These are phyloP conservation scores for Phoenix roebelenii DNA, from an alignment of 176 grass and related monocot genomes.

Conservation along the genomic window DNA sequence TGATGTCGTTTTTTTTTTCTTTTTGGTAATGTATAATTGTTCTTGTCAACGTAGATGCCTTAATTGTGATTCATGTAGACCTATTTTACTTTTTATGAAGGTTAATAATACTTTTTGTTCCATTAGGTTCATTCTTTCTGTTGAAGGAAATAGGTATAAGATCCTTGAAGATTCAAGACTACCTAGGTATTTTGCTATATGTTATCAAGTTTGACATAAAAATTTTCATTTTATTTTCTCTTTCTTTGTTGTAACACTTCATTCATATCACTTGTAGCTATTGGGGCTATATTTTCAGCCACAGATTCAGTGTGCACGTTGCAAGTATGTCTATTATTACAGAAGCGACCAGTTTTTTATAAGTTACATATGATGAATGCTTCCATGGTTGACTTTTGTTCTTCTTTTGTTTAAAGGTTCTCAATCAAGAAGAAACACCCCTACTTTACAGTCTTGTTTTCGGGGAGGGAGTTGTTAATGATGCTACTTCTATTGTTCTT, in stretches of 20 bases:
- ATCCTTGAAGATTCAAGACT: constrained; percentile 9
- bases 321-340: neutral
- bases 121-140: constrained; percentile 10
- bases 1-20: too few relatives aligned
- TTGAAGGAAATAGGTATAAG: constrained; percentile 5
- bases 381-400: neutral
- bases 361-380: too few relatives aligned
- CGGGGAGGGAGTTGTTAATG: constrained; percentile 20
- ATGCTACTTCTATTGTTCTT: constrained; percentile 22
- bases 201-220: too few relatives aligned
- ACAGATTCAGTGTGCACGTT: constrained; percentile 20
- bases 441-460: constrained; percentile 18
- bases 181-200: constrained; percentile 8
- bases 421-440: constrained; percentile 22
- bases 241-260: neutral
- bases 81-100: neutral
- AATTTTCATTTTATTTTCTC: neutral
- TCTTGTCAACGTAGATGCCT: too few relatives aligned
- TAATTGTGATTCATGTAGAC: too few relatives aligned
- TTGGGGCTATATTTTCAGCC: constrained; percentile 19
- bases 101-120: neutral
- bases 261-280: constrained; percentile 7
- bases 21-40: too few relatives aligned
- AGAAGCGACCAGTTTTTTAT: neutral
- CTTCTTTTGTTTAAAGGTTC: constrained; percentile 8